A percentile compares a stretch with the other conserved stretches of the same genome.
These are phyloP conservation scores for Sphaerulina vaccinii DNA, from an alignment of 2,329 filamentous ascomycete genomes.

Conservation along the genomic window DNA sequence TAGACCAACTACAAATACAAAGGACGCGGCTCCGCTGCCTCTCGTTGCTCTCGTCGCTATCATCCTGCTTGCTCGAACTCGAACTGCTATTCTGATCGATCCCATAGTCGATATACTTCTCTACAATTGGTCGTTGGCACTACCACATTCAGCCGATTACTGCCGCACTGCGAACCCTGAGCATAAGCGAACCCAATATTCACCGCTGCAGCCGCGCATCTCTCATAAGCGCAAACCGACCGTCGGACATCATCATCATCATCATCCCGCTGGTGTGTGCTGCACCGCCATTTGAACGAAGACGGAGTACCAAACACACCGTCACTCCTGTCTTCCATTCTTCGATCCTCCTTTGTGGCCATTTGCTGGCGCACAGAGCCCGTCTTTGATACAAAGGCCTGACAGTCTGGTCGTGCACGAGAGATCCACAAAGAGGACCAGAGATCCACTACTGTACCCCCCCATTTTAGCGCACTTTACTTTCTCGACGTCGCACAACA, in stretches of 20 bases:
- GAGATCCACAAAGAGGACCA: not conserved
- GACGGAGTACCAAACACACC: slow-evolving; percentile 18
- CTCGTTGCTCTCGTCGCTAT: not conserved
- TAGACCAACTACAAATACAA: slow-evolving; percentile 11
- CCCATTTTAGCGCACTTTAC: slow-evolving; percentile 14
- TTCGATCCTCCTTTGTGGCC: slow-evolving; percentile 12
- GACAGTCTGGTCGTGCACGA: slow-evolving; percentile 19
- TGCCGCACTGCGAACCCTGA: slow-evolving; percentile 20
- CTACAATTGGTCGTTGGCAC: slow-evolving; percentile 8
- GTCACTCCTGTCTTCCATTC: not conserved
- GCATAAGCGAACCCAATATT: slow-evolving; percentile 18
- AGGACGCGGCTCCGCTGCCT: slow-evolving; percentile 18
- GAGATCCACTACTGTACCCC: slow-evolving; percentile 5
- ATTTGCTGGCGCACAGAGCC: slow-evolving; percentile 12
- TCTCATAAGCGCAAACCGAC: slow-evolving; percentile 13
- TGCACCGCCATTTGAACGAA: slow-evolving; percentile 16
- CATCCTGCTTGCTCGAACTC: not conserved
- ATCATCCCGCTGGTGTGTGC: slow-evolving; percentile 2
- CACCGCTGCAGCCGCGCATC: slow-evolving; percentile 20
- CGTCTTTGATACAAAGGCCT: slow-evolving; percentile 13
- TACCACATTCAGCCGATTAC: slow-evolving; percentile 12
- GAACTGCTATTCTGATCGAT: not conserved
- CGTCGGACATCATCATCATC: slow-evolving; percentile 6
- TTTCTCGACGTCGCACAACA: slow-evolving; percentile 23
- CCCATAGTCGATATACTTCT: not conserved